A percentile compares a stretch with the other conserved stretches of the same genome.
phyloP scores from a whole-genome alignment of 116 monocot genomes.

The Thalassia testudinum region DNA sequence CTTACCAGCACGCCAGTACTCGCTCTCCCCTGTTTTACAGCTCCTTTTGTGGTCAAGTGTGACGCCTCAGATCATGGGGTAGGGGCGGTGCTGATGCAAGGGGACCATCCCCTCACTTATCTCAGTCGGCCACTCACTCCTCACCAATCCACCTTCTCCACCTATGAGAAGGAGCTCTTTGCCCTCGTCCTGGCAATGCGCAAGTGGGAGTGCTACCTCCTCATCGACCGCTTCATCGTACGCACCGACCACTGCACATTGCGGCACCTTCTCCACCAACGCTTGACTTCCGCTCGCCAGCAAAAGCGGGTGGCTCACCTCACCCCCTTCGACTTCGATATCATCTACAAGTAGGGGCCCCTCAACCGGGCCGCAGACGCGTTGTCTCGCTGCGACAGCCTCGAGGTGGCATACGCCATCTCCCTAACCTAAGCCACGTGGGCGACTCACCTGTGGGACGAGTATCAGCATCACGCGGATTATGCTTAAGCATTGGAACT shows the following conservation, averaged over 20 bases:
- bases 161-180: no score
- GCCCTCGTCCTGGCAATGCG: no score
- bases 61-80: not conserved
- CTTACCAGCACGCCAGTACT: not conserved
- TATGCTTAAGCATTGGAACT: not conserved
- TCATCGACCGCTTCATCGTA: not conserved
- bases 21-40: not conserved
- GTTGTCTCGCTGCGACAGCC: not conserved
- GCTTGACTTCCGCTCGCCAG: not conserved
- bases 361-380: not conserved
- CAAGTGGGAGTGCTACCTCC: not conserved
- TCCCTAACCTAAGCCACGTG: no score
- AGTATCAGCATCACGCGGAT: not conserved
- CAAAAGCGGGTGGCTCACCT: not conserved
- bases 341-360: not conserved
- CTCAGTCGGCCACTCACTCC: not conserved
- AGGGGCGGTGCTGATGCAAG: not conserved
- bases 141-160: not conserved
- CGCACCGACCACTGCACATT: not conserved
- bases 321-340: not conserved
- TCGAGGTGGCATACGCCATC: no score
- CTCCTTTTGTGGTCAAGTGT: not conserved
- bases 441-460: not conserved
- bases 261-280: not conserved
- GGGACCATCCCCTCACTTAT: not conserved